These are phyloP conservation scores for Exobasidium cylindrosporum DNA, from an alignment of 1,284 basidiomycete species.

Conservation along the genomic window DNA sequence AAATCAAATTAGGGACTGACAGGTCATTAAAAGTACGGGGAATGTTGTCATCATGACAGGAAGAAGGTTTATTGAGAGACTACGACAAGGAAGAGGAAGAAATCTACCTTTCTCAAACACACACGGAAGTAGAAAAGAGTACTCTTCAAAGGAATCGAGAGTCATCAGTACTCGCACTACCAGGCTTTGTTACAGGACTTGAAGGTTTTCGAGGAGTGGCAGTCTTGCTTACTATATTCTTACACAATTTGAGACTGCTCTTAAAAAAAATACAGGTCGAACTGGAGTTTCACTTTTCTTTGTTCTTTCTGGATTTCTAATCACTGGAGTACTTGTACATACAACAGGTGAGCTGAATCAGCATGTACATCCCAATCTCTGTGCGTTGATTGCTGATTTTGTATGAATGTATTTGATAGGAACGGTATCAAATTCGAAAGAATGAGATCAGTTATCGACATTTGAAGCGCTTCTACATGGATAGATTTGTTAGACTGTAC, in stretches of 20 bases:
- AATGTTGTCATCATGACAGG: too few relatives aligned
- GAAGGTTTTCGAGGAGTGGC: slow-evolving; percentile 1
- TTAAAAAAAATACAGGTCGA: background rate
- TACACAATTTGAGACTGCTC: background rate
- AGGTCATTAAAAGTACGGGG: too few relatives aligned
- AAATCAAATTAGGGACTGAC: too few relatives aligned
- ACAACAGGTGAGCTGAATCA: background rate
- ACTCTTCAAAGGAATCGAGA: too few relatives aligned
- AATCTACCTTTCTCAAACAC: too few relatives aligned
- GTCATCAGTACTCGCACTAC: too few relatives aligned
- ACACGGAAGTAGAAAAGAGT: too few relatives aligned
- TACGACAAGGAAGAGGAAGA: too few relatives aligned
- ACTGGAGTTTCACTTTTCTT: background rate
- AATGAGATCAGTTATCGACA: background rate
- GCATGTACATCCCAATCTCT: background rate
- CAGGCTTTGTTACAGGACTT: too few relatives aligned
- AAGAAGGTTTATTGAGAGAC: too few relatives aligned
- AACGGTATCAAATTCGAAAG: background rate
- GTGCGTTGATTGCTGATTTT: too few relatives aligned
- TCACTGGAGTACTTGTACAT: background rate
- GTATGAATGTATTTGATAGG: too few relatives aligned
- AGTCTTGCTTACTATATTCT: background rate
- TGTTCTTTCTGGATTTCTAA: slow-evolving; percentile 2
- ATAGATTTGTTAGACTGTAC: background rate
- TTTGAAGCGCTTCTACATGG: background rate